Base-by-base conservation (phyloP, 176 grass and related monocot species). In the Zoysia pacifica region DNA sequence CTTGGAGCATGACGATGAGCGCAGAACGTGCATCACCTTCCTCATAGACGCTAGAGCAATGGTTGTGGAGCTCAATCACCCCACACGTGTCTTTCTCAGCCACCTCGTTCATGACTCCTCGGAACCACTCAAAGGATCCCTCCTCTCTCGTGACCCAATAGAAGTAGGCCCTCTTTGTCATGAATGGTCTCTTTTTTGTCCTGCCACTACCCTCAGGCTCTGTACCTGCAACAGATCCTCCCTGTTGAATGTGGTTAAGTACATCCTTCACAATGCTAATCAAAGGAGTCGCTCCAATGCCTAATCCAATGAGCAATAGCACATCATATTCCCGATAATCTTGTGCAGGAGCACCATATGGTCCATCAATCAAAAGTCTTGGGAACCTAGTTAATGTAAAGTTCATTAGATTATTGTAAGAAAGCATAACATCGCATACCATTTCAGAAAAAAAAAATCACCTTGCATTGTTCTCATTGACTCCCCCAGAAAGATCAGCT, bases 191-290 rank as follows among this genome's bases (percentile, higher is more conserved):
- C 82, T 46, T 89, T 53, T 86, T 88, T 71, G 38, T 56, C 68
- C 28, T 81, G 62, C 82, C 36, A 60, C 72, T 81, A 43, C 77
- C 59, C 5, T 89, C 82, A 19, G 79, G 58, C 42, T 81, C 81
- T 7, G 56, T 38, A n/a, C 76, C 64, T 42, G 79, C 82, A 53
- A 81, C 82, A 38, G 86, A 85, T 55, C 76, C 91, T 11, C 76
- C 77, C 15, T 84, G 74, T 71, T 97, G 81, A 80, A 86, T 94
- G 82, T 97, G 86, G 69, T 97, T 97, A 76, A 97, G 71, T 37
- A 97, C 89, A 67, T 97, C 94, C 87, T 97, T 97, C 72, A 97
- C 79, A 75, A 97, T 97, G 89, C 91, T 92, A 72, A 97, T 97
- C 86, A 97, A 90, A 6, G 94, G 94, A 40, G 94, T 97, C 62